A percentile compares a stretch with the other conserved stretches of the same genome.
Evolutionary conservation across 2,329 filamentous ascomycete species (phyloP).

Genomic region (Cryphonectria japonica): DNA sequence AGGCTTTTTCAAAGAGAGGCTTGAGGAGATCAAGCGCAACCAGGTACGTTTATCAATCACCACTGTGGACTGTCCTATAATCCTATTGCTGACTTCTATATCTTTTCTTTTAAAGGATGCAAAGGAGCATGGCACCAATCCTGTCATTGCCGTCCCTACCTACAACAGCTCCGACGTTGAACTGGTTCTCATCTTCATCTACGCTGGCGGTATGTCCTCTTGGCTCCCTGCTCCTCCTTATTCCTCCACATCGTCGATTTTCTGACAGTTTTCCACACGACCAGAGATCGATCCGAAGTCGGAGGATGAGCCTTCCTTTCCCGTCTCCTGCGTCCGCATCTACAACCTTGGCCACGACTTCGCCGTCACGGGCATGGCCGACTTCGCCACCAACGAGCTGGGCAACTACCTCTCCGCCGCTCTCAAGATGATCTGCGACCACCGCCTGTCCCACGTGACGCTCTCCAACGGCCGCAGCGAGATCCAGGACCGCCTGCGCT

Average conservation of each 20-base stretch:
- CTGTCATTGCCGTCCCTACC: not conserved
- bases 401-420: not conserved
- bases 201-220: not conserved
- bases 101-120: not conserved
- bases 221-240: not conserved
- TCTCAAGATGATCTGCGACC: constrained; percentile 11
- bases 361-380: not conserved
- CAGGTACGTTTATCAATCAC: not conserved
- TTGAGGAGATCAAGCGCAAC: not conserved
- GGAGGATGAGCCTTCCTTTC: not conserved
- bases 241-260: not conserved
- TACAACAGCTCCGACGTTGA: not conserved
- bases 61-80: accelerated
- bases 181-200: constrained; percentile 8
- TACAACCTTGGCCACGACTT: constrained; percentile 15
- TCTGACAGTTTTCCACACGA: not conserved
- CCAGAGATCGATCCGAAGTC: not conserved
- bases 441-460: not conserved
- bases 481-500: constrained; percentile 10
- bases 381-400: not conserved
- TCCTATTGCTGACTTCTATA: not conserved
- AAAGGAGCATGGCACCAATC: not conserved
- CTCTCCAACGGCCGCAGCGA: constrained; percentile 9
- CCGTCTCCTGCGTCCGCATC: not conserved
- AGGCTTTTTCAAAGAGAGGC: constrained; percentile 6